phyloP scores from a whole-genome alignment of 495 filamentous ascomycete genomes.

The Trichocladium uniseriatum region DNA sequence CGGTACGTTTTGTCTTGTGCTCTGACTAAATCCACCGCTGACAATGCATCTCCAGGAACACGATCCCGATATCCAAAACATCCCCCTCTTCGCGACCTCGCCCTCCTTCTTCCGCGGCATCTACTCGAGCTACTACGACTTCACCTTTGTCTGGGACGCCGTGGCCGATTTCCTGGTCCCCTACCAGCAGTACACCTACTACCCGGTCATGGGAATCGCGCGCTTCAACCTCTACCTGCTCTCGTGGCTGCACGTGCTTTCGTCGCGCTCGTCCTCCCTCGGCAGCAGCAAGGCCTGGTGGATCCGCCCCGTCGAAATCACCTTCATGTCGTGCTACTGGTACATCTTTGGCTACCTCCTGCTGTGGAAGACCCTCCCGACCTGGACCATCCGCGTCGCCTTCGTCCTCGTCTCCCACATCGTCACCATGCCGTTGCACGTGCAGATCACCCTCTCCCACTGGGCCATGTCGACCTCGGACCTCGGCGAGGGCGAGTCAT shows the following conservation, averaged over 20 bases:
- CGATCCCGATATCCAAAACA: slow-evolving; percentile 93
- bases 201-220: slow-evolving; percentile 69
- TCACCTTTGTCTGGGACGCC: slow-evolving; percentile 72
- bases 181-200: slow-evolving; percentile 78
- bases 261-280: slow-evolving; percentile 31
- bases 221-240: slow-evolving; percentile 88
- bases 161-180: slow-evolving; percentile 62
- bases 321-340: slow-evolving; percentile 94
- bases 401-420: slow-evolving; percentile 83
- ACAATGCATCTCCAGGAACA: slow-evolving; percentile 45
- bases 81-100: slow-evolving; percentile 89
- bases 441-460: slow-evolving; percentile 93
- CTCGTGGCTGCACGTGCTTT: slow-evolving; percentile 73
- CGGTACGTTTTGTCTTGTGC: slow-evolving; percentile 31
- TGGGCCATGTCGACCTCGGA: slow-evolving; percentile 96
- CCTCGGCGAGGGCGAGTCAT: slow-evolving; percentile 76
- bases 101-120: slow-evolving; percentile 72
- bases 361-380: slow-evolving; percentile 54
- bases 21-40: background rate
- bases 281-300: slow-evolving; percentile 55
- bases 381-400: slow-evolving; percentile 52
- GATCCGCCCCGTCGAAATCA: slow-evolving; percentile 71
- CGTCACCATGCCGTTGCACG: slow-evolving; percentile 76
- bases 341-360: slow-evolving; percentile 70
- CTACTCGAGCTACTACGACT: slow-evolving; percentile 80